Percentiles rank a stretch among this genome's conserved stretches.
Evolutionary conservation across 2,329 filamentous ascomycete genomes (phyloP).

Genomic region (Sporothrix curviconia): DNA sequence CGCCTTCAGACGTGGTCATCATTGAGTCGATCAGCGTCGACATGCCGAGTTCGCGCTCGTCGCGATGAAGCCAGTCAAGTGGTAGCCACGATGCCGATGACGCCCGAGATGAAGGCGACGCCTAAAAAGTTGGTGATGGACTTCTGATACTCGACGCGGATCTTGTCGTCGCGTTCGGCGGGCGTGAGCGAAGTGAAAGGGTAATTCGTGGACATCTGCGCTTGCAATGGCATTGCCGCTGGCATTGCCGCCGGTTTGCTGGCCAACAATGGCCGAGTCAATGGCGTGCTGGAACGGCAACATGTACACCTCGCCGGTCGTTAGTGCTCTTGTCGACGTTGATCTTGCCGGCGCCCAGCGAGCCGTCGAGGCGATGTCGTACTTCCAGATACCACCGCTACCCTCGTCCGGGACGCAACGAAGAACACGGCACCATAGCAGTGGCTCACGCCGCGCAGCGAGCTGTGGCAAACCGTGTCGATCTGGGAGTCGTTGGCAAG

Average conservation of each 20-base stretch:
- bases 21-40: conserved; percentile 84
- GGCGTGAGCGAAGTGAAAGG: conserved; percentile 68
- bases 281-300: conserved; percentile 75
- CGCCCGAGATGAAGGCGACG: conserved; percentile 70
- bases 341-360: conserved; percentile 58
- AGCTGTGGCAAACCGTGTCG: conserved; percentile 47
- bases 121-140: conserved; percentile 69
- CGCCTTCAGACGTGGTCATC: conserved; percentile 59
- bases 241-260: conserved; percentile 32
- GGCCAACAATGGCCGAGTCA: conserved; percentile 61
- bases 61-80: conserved; percentile 79
- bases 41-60: conserved; percentile 79
- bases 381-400: conserved; percentile 66
- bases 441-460: conserved; percentile 56
- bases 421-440: conserved; percentile 72
- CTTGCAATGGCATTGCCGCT: conserved; percentile 26
- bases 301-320: conserved; percentile 65
- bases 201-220: conserved; percentile 50
- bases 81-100: conserved; percentile 80
- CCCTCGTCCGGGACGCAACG: conserved; percentile 66
- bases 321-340: conserved; percentile 60
- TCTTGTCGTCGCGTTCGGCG: conserved; percentile 57
- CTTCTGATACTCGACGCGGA: conserved; percentile 64
- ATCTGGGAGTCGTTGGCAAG: conserved; percentile 25
- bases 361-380: conserved; percentile 74